These are phyloP conservation scores for Saccharomycopsis sp. DNA, from an alignment of 805 yeast genomes.

Conservation along the genomic window DNA sequence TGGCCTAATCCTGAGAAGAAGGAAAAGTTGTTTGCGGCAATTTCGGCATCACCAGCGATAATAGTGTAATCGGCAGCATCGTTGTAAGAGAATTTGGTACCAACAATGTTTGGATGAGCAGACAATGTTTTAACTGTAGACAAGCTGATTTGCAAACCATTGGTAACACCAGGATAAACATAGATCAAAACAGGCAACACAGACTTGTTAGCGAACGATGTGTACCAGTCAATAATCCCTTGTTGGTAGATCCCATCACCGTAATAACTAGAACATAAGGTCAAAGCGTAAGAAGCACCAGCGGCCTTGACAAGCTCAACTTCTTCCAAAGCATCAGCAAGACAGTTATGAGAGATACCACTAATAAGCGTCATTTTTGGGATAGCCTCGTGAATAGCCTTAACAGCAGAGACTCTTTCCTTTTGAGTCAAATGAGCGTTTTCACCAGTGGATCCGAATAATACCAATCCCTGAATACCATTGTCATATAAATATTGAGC, in stretches of 20 bases:
- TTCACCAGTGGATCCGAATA: conserved; percentile 53
- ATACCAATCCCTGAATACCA: conserved; percentile 43
- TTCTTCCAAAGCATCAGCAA: conserved; percentile 40
- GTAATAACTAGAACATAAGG: conserved; percentile 43
- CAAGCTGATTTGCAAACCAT: conserved; percentile 31
- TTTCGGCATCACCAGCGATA: conserved; percentile 37
- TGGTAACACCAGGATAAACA: conserved; percentile 40
- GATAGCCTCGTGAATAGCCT: conserved; percentile 32
- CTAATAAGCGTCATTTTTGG: conserved; percentile 39
- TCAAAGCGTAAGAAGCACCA: conserved; percentile 36
- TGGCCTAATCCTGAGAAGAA: conserved; percentile 48
- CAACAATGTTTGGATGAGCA: conserved; percentile 38
- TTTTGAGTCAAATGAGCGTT: conserved; percentile 41
- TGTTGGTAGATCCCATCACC: conserved; percentile 40
- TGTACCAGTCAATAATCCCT: conserved; percentile 40
- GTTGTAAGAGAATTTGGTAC: conserved; percentile 46
- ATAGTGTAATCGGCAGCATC: conserved; percentile 42
- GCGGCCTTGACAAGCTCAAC: conserved; percentile 31
- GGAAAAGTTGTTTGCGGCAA: conserved; percentile 35
- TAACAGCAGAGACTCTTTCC: conserved; percentile 36
- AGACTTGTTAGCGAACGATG: conserved; percentile 34
- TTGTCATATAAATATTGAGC: conserved; percentile 35
- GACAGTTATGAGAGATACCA: conserved; percentile 43
- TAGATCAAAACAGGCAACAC: conserved; percentile 36
- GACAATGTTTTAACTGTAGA: conserved; percentile 32